These are phyloP conservation scores for Yamagishiella unicocca DNA, from an alignment of 139 green algal species.

Conservation along the genomic window DNA sequence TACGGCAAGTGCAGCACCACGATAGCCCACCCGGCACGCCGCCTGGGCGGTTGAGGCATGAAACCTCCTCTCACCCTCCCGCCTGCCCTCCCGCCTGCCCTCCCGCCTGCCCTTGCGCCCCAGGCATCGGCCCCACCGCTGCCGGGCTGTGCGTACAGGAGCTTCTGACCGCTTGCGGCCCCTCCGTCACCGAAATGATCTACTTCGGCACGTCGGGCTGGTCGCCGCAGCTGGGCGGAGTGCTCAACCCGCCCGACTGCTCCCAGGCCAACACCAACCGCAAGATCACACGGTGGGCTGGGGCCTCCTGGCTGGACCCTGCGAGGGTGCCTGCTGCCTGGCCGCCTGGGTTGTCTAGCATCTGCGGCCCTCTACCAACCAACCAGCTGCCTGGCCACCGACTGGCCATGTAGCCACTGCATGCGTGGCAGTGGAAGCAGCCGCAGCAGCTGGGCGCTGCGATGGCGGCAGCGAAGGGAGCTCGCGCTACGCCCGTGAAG, in stretches of 20 bases:
- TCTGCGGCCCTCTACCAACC: too few species aligned
- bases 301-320: neutral
- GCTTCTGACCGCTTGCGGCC: conserved; percentile 60
- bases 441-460: too few species aligned
- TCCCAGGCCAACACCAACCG: conserved; percentile 43
- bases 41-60: neutral
- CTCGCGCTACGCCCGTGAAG: too few species aligned
- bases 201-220: conserved; percentile 76
- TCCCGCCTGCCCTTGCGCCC: too few species aligned
- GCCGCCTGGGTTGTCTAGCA: too few species aligned
- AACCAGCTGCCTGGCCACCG: too few species aligned
- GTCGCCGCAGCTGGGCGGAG: conserved; percentile 64
- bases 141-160: conserved; percentile 67
- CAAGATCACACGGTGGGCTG: conserved; percentile 52
- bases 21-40: neutral
- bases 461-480: too few species aligned
- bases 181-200: conserved; percentile 62
- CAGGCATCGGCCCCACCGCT: conserved; percentile 70
- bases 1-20: neutral
- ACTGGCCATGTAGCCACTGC: too few species aligned
- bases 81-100: too few species aligned
- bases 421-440: too few species aligned
- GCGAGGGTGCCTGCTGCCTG: too few species aligned
- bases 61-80: too few species aligned
- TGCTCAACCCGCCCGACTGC: conserved; percentile 65